phyloP scores from a whole-genome alignment of 2,329 filamentous ascomycete species.

The Alternaria consortialis region DNA sequence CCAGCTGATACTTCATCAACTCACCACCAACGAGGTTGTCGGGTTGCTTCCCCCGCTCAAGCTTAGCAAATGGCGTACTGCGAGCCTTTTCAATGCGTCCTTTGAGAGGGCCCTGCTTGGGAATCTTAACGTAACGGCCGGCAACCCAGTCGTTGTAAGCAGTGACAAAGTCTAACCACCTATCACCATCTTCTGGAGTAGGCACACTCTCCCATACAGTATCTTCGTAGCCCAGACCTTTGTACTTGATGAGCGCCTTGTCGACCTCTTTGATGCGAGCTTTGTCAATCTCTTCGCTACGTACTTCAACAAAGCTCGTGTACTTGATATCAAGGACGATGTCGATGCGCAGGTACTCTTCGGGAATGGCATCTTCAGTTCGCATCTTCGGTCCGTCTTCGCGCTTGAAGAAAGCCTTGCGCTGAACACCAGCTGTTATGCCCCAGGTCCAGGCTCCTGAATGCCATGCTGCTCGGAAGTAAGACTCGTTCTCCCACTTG shows the following conservation, averaged over 20 bases:
- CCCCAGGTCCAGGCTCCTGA: slow-evolving; percentile 90
- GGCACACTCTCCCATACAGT: slow-evolving; percentile 89
- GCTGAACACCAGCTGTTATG: slow-evolving; percentile 68
- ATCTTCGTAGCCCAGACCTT: slow-evolving; percentile 90
- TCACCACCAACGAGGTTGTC: slow-evolving; percentile 76
- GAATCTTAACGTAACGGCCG: slow-evolving; percentile 76
- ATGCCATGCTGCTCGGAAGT: slow-evolving; percentile 86
- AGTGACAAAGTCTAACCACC: slow-evolving; percentile 80
- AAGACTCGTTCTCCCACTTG: slow-evolving; percentile 84
- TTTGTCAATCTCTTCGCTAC: slow-evolving; percentile 74
- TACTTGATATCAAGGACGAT: slow-evolving; percentile 87
- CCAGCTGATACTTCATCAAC: slow-evolving; percentile 91
- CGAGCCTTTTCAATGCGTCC: slow-evolving; percentile 75
- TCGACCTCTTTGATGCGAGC: slow-evolving; percentile 75
- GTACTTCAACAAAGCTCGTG: slow-evolving; percentile 64
- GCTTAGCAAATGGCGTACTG: slow-evolving; percentile 68
- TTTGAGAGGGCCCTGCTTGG: slow-evolving; percentile 64
- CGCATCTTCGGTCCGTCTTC: slow-evolving; percentile 74
- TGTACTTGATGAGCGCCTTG: slow-evolving; percentile 85
- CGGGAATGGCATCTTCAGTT: slow-evolving; percentile 81
- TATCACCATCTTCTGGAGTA: slow-evolving; percentile 66
- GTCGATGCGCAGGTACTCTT: slow-evolving; percentile 85
- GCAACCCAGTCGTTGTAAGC: slow-evolving; percentile 89
- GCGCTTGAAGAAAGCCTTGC: slow-evolving; percentile 78
- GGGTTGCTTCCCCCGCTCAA: slow-evolving; percentile 78